Percentiles rank a stretch among this genome's conserved stretches.
phyloP scores from a whole-genome alignment of 2,329 filamentous ascomycete genomes.

The Fusarium sarcochroum region DNA sequence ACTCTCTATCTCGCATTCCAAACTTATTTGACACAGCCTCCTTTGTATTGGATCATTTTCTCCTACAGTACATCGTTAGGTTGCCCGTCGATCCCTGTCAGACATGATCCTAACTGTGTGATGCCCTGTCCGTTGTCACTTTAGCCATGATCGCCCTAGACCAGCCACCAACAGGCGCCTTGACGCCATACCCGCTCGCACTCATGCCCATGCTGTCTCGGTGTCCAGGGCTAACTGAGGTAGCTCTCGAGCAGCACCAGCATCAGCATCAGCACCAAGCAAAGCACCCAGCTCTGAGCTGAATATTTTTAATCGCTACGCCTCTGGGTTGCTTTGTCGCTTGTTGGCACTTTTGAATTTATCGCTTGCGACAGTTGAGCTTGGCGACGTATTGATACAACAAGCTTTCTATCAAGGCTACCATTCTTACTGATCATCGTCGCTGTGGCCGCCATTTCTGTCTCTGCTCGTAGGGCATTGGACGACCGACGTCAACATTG shows the following conservation, averaged over 20 bases:
- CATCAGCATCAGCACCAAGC: neutral
- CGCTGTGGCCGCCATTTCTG: conserved; percentile 8
- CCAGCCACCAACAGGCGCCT: conserved; percentile 47
- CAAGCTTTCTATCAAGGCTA: conserved; percentile 16
- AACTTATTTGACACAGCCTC: conserved; percentile 30
- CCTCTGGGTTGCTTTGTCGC: conserved; percentile 14
- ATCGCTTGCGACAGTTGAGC: conserved; percentile 3
- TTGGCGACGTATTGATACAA: neutral
- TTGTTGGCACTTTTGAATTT: conserved; percentile 15
- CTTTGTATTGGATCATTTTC: conserved; percentile 17
- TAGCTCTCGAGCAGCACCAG: conserved; percentile 9
- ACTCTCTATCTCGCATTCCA: conserved; percentile 1
- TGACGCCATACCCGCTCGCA: conserved; percentile 47
- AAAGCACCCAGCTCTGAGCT: neutral
- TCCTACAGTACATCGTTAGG: conserved; percentile 5
- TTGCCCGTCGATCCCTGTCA: conserved; percentile 7
- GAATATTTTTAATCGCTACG: conserved; percentile 6
- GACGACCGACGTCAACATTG: conserved; percentile 10
- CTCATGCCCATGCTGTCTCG: conserved; percentile 14
- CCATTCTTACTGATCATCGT: conserved; percentile 22
- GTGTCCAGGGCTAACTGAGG: conserved; percentile 6
- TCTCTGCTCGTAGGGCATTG: conserved; percentile 13
- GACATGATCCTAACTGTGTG: neutral
- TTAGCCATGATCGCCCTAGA: conserved; percentile 36
- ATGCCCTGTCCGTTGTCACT: conserved; percentile 26